Evolutionary conservation across 148 eudicot species (phyloP).

Genomic region (Rhododendron williamsianum): DNA sequence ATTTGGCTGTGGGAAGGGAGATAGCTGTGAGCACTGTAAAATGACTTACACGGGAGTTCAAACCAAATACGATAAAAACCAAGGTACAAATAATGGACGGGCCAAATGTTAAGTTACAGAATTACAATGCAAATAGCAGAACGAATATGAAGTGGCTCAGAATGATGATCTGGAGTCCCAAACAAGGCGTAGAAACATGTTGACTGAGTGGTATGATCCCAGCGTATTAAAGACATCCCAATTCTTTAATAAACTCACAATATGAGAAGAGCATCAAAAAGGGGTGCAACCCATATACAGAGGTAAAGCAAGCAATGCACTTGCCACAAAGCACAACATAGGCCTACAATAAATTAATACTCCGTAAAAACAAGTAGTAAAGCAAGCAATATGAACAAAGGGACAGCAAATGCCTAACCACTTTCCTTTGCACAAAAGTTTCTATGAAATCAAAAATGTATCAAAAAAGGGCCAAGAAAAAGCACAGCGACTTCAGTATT

Average conservation of each 20-base stretch:
- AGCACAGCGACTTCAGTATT: background rate
- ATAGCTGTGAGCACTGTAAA: background rate
- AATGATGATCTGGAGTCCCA: background rate
- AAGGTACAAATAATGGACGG: background rate
- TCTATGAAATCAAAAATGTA: background rate
- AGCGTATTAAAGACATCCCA: background rate
- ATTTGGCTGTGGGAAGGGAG: background rate
- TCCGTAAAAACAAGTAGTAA: background rate
- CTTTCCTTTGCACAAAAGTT: background rate
- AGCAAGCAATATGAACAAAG: background rate
- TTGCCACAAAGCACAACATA: background rate
- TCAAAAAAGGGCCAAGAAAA: background rate
- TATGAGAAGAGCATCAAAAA: background rate
- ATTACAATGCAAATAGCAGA: background rate
- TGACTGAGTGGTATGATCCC: background rate
- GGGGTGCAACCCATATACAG: background rate
- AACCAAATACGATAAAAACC: too few relatives aligned
- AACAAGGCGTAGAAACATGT: background rate
- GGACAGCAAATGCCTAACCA: background rate
- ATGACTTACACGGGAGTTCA: background rate
- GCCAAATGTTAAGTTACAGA: background rate
- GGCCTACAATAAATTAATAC: background rate
- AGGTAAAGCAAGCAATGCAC: conserved; percentile 1
- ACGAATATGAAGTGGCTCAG: background rate
- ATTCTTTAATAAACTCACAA: background rate